Base-by-base conservation (phyloP, 108 stramenopile genomes). In the Discostella stelligeroides region DNA sequence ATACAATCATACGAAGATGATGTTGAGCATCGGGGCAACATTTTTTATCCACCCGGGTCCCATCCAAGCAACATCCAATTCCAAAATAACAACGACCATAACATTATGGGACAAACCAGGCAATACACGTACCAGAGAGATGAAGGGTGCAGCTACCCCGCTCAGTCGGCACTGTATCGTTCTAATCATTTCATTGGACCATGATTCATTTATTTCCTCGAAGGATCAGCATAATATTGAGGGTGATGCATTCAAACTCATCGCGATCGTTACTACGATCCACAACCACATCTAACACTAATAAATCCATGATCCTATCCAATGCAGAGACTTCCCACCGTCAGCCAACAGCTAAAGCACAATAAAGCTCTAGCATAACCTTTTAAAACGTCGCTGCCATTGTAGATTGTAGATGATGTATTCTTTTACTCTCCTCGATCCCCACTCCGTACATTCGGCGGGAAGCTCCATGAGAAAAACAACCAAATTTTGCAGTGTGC, bases 401-500 rank as follows among this genome's bases (percentile, higher is more conserved):
- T 34, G 47, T 0, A 60, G 68, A n/a, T 9, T 70, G 28, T 43
- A 59, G 68, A 38, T 70, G 68, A 49, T 45, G 58, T 25, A 40
- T 43, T 42, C 68, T 59, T 38, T 70, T 60, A 14, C 20, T 60
- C 27, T 70, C 68, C 37, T 40, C 24, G 43, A n/a, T 58, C 79
- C 79, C 72, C 71, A 70, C 72, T 60, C 68, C 59, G 39, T 71
- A 60, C 34, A 70, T 55, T 42, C 60, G 53, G 59, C 61, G 39
- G 79, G 79, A 8, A 79, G 67, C 8, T 25, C 60, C 37, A 81
- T 76, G 4, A 84, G 25, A 73, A 88, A 86, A 21, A 81, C 76
- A 17, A n/a, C 24, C 49, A 88, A 73, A 46, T 88, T 84, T 51
- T 82, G 84, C 42, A 88, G 66, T 10, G 74, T 67, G 17, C 70